Conservation (phyloP, 2,329 filamentous ascomycete species). For the Thelonectria olida region DNA sequence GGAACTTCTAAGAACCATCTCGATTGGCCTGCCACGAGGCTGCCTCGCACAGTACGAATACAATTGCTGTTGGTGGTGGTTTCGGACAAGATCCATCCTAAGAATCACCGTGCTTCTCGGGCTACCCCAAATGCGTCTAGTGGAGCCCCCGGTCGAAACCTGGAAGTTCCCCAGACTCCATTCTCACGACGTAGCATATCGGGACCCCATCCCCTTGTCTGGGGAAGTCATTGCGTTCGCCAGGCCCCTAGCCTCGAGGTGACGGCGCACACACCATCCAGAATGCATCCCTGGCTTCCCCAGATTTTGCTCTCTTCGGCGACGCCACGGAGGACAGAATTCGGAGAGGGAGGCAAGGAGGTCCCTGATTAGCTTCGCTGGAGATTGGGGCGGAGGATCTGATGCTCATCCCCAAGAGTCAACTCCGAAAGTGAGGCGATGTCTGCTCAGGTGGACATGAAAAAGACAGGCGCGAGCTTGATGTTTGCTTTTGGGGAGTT, state of each 20-base stretch:
- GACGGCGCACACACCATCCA: constrained; percentile 42
- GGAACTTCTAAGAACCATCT: constrained; percentile 20
- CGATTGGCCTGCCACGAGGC: constrained; percentile 24
- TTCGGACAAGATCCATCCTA: constrained; percentile 22
- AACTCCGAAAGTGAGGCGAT: constrained; percentile 2
- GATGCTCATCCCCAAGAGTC: constrained; percentile 7
- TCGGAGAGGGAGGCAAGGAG: constrained; percentile 16
- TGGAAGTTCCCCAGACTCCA: constrained; percentile 32
- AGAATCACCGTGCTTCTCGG: constrained; percentile 34
- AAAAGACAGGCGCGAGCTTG: background rate
- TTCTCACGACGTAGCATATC: constrained; percentile 26
- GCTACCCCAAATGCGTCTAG: constrained; percentile 40
- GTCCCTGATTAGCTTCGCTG: constrained; percentile 1
- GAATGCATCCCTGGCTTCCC: constrained; percentile 45
- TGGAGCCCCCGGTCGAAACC: constrained; percentile 29
- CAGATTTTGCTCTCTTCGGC: constrained; percentile 41
- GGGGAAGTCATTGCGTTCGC: constrained; percentile 39
- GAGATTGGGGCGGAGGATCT: background rate
- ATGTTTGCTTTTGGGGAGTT: constrained; percentile 12
- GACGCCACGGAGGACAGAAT: constrained; percentile 13
- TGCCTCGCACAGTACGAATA: constrained; percentile 32
- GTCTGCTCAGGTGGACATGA: constrained; percentile 5
- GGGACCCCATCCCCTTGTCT: constrained; percentile 33
- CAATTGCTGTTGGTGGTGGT: constrained; percentile 10
- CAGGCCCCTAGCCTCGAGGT: constrained; percentile 37